Evolutionary conservation across 768 basidiomycete species (phyloP), one percentile per base, ranked within the genome.

Genomic region (Mycena albidolilacea): DNA sequence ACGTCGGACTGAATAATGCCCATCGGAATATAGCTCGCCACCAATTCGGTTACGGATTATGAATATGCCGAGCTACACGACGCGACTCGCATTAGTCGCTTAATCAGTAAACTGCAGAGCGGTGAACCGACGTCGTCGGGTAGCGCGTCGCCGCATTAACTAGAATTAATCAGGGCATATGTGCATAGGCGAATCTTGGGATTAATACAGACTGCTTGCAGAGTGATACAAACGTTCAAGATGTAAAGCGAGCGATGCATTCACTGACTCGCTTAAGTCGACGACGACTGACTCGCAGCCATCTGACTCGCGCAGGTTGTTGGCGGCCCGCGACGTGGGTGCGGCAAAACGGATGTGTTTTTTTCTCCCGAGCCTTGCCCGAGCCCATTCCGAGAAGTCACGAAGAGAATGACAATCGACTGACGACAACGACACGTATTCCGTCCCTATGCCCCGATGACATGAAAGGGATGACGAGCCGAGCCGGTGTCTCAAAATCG

Each of bases 391-490:
- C 9, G 41, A 43, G 41, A 9, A 43, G 11, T 23, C 7, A 52
- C 7, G 50, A 52, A 21, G 7, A 21, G n/a, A 21, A 52, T 52
- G 50, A 52, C 50, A n/a, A 52, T 12, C 7, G 21, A 54, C 9
- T 54, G 52, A 54, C 52, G 48, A 9, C 41, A 5, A 50, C n/a
- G 14, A 7, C 14, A n/a, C 50, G 8, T n/a, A n/a, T 21, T 21
- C 50, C n/a, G n/a, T 52, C 50, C n/a, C 50, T 30, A 30, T 30
- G n/a, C 50, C n/a, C 52, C 52, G 48, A 30, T 48, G 35, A 64
- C 63, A 23, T 44, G 63, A 64, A 8, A 14, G 19, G 3, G 39
- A 10, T 61, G 60, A 61, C 60, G 60, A 61, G 44, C 60, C 41
- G 60, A 61, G 17, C 60, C 57, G 57, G 57, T 39, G 57, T 59